Percentiles rank a stretch among this genome's conserved stretches.
phyloP scores from a whole-genome alignment of 2,329 filamentous ascomycete species.

The Trichoderma simmonsii region DNA sequence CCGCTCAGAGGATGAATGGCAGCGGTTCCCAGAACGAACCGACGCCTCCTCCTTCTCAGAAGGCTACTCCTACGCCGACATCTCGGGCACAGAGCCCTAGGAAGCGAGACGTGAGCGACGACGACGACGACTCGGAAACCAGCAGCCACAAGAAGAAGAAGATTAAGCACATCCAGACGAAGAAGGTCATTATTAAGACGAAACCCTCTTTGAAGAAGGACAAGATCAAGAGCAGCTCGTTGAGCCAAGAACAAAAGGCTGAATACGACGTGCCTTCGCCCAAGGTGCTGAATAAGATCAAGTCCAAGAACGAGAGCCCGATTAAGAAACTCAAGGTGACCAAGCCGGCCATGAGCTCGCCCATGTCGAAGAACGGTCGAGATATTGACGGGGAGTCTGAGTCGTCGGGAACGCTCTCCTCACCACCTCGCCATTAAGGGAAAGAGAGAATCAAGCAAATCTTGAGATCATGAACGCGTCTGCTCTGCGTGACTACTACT shows the following conservation, averaged over 20 bases:
- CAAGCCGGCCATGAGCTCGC: slow-evolving; percentile 48
- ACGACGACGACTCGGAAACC: slow-evolving; percentile 50
- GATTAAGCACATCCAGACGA: slow-evolving; percentile 46
- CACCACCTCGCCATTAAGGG: slow-evolving; percentile 39
- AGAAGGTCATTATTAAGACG: slow-evolving; percentile 56
- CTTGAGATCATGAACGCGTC: background rate
- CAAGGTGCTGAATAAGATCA: slow-evolving; percentile 31
- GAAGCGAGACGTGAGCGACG: slow-evolving; percentile 56
- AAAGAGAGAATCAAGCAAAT: background rate
- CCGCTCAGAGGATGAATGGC: slow-evolving; percentile 62
- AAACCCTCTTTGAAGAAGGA: slow-evolving; percentile 53
- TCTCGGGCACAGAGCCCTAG: slow-evolving; percentile 54
- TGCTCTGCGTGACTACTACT: background rate
- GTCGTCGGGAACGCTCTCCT: slow-evolving; percentile 55
- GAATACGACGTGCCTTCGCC: slow-evolving; percentile 29
- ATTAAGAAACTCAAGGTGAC: slow-evolving; percentile 43
- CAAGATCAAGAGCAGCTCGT: slow-evolving; percentile 50
- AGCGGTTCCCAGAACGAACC: slow-evolving; percentile 53
- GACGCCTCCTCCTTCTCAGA: slow-evolving; percentile 61
- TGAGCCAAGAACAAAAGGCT: slow-evolving; percentile 48
- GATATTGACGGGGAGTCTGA: slow-evolving; percentile 53
- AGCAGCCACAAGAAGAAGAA: slow-evolving; percentile 57
- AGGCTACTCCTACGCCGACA: slow-evolving; percentile 56
- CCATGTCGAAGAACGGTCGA: slow-evolving; percentile 48
- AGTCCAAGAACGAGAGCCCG: slow-evolving; percentile 38